phyloP scores from a whole-genome alignment of 768 basidiomycete genomes.

The Pilatotrama ljubarskyi region DNA sequence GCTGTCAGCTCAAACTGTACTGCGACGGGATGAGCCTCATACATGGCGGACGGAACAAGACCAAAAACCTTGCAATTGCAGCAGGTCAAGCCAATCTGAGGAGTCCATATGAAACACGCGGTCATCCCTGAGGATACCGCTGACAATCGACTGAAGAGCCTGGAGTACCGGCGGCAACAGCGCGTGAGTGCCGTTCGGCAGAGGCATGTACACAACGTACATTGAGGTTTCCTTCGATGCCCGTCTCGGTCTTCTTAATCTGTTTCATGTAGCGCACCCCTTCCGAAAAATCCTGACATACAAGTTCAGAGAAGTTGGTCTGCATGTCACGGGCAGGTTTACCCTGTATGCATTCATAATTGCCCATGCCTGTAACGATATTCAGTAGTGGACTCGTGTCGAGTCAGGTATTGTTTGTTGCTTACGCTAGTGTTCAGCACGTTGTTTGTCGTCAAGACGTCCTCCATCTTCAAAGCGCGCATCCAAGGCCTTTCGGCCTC shows the following conservation, averaged over 20 bases:
- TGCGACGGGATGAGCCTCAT: constrained; percentile 7
- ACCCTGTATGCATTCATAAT: constrained; percentile 25
- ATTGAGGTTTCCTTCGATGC: constrained; percentile 10
- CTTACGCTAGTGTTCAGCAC: constrained; percentile 15
- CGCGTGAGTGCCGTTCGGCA: not conserved
- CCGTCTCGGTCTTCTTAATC: constrained; percentile 9
- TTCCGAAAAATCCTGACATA: constrained; percentile 20
- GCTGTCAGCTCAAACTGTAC: constrained; percentile 35
- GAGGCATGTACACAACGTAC: not conserved
- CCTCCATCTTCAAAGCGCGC: constrained; percentile 23
- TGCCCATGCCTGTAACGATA: constrained; percentile 25
- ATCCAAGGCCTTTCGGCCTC: constrained; percentile 24
- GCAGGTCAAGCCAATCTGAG: constrained; percentile 36
- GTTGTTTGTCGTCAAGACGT: constrained; percentile 14
- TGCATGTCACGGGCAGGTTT: not conserved
- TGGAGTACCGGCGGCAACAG: constrained; percentile 15
- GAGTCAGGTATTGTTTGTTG: too few relatives aligned
- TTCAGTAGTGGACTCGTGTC: not conserved
- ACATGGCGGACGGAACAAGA: not conserved
- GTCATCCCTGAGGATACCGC: constrained; percentile 41
- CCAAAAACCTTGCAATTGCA: constrained; percentile 39
- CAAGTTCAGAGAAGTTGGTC: constrained; percentile 4
- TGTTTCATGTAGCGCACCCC: constrained; percentile 21
- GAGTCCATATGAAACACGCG: constrained; percentile 40
- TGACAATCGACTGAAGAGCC: constrained; percentile 35